phyloP scores from a whole-genome alignment of 2,329 filamentous ascomycete genomes.

The Aspergillus amoenus region DNA sequence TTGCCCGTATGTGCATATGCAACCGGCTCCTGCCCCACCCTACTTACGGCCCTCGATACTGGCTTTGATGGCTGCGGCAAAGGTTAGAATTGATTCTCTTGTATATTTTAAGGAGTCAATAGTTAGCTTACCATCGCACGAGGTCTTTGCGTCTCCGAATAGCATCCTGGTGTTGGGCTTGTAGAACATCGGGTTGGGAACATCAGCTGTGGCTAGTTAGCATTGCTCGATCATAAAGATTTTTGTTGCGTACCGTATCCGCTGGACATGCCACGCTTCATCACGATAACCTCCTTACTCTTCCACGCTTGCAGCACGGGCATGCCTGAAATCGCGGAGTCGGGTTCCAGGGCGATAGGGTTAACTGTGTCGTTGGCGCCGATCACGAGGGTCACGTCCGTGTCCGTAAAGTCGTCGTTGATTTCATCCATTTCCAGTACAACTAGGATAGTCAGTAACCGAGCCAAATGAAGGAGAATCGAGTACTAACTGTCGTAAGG shows the following conservation, averaged over 20 bases:
- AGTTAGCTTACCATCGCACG: slow-evolving; percentile 67
- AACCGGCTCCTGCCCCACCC: background rate
- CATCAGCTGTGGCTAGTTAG: slow-evolving; percentile 62
- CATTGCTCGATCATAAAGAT: background rate
- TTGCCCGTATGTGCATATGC: background rate
- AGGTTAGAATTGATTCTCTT: slow-evolving; percentile 3
- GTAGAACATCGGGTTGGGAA: slow-evolving; percentile 91
- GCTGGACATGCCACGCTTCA: slow-evolving; percentile 88
- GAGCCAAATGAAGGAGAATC: background rate
- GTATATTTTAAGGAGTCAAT: too few species aligned
- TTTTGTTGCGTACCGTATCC: slow-evolving; percentile 66
- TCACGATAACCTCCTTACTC: slow-evolving; percentile 87
- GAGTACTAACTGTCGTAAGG: slow-evolving; percentile 70
- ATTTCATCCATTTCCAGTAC: slow-evolving; percentile 96
- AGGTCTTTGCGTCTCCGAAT: slow-evolving; percentile 84
- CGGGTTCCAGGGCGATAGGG: slow-evolving; percentile 80
- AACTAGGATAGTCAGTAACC: slow-evolving; percentile 42
- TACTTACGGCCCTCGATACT: slow-evolving; percentile 34
- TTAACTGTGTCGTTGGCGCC: slow-evolving; percentile 93
- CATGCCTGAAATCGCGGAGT: slow-evolving; percentile 86
- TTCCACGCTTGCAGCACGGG: slow-evolving; percentile 91
- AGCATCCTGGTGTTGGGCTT: slow-evolving; percentile 89
- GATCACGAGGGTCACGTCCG: slow-evolving; percentile 83
- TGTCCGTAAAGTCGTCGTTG: slow-evolving; percentile 85
- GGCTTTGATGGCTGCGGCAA: slow-evolving; percentile 43